Base-by-base conservation (phyloP, 2,329 filamentous ascomycete species). In the Xenosphaeropsis pyriputrescens region DNA sequence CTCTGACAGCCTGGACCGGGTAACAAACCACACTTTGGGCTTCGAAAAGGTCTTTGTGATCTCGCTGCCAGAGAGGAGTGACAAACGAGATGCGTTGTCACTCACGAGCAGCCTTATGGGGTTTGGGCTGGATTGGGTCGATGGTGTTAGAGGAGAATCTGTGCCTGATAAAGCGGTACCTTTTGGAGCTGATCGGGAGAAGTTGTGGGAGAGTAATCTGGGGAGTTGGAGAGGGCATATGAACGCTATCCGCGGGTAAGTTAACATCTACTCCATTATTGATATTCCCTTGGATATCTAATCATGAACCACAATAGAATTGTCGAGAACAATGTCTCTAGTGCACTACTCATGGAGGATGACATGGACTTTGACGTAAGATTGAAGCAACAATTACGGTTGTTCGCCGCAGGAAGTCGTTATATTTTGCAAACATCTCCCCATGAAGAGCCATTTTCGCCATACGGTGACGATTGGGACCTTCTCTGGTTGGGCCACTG, bases 41-140 rank as follows among this genome's bases (percentile, higher is more conserved):
- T 65, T 66, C 42, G 51, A 65, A 37, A 60, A 61, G 34, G 52
- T 68, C 18, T 64, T 65, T 39, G 60, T 63, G 17, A 55, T 71
- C 34, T 59, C 61, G 4, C 51, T 70, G 8, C 60, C 63, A 4
- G 57, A 61, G 31, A 57, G 67, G 26, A 61, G 58, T 4, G 66
- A 70, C 47, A 66, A 67, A 44, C 58, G 62, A 36, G 67, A 71
- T 55, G 61, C 59, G 3, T 50, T 71, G 14, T 51, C 58, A 1
- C 49, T 71, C 8, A 55, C 59, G 5, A 56, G 61, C 30, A 52
- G 59, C 1, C 39, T 66, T 26, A 59, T 58, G 0, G 59, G 57
- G 0, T 58, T 69, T 43, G 50, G 58, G 2, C 45, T 67, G 0
- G 57, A 67, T 6, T 67, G 58, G 47, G 45, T 67, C 3, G 56